Evolutionary conservation across 1,139 yeast genomes (phyloP), one percentile per base, ranked within the genome.

Genomic region (Wickerhamomyces sp.): DNA sequence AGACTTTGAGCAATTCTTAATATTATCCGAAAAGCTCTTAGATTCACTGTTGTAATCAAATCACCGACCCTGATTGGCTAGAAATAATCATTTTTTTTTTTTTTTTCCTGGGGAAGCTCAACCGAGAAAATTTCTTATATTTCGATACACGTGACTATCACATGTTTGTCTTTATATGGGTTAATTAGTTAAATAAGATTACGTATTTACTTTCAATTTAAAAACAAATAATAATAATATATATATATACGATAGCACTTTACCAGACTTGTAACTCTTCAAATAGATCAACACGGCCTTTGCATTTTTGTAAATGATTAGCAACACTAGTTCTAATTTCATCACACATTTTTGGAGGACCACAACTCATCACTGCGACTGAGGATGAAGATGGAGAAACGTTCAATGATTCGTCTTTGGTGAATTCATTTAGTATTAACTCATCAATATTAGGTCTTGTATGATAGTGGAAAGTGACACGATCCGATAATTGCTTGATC

Each of bases 331-430:
- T 58, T 45, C 82, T 65, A 39, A 75, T 49, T 27, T 66, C 68
- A 54, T 77, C 82, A 41, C 75, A 78, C 74, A 77, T 69, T 14
- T 54, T 50, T 26, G 78, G 75, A 47, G 76, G 78, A 8, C 81
- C 82, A 64, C 82, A 77, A 10, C 47, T 38, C 47, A 50, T 40
- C 10, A 52, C 45, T 13, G 45, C 45, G 3, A 48, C 38, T 6
- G 51, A 35, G 2, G 74, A 64, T 2, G 71, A 72, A 2, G 47
- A 42, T 6, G 23, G 23, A 5, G 23, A 18, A 5, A 18, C 4
- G 23, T 18, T 18, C 23, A 18, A 18, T 18, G 23, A 18, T 18
- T 18, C 23, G 23, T 63, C 44, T 37, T 60, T 50, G 40, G 53
- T 45, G 34, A 71, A 61, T 38, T 67, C 71, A 7, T 58, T 48